These are phyloP conservation scores for Parsonsia alboflavescens DNA, from an alignment of 257 asterid genomes.

Conservation along the genomic window DNA sequence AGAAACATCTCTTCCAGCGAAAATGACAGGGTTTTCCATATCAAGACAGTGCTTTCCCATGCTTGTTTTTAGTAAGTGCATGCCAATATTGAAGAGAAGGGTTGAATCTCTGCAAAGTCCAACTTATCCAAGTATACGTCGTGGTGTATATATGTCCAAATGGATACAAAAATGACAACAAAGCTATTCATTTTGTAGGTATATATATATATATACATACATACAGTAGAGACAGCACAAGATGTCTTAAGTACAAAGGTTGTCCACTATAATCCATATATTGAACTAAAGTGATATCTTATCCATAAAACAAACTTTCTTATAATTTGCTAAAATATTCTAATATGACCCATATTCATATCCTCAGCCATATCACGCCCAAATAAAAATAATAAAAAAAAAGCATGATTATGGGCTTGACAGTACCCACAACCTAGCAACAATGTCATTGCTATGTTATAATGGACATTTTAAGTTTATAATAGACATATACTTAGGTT, in stretches of 20 bases:
- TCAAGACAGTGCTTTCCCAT: neutral
- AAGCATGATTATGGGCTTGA: too few species aligned
- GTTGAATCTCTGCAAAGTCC: neutral
- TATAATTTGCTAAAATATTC: too few species aligned
- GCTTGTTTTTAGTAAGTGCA: neutral
- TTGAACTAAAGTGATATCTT: neutral
- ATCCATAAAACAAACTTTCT: neutral
- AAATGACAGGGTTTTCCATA: slow-evolving; percentile 6
- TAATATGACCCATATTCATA: too few species aligned
- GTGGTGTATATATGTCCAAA: neutral
- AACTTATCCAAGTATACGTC: neutral
- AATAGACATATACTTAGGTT: too few species aligned
- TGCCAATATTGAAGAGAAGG: neutral
- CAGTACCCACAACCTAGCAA: too few species aligned
- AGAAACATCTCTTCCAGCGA: slow-evolving; percentile 1
- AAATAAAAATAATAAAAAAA: too few species aligned
- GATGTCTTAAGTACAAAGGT: neutral
- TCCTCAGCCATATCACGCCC: too few species aligned
- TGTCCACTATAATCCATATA: neutral
- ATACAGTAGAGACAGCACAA: neutral
- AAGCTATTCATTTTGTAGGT: neutral
- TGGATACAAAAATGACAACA: neutral
- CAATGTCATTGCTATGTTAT: too few species aligned
- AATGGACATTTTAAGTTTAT: too few species aligned
- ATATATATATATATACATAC: neutral